Evolutionary conservation across 345 rosid species (phyloP).

Genomic region (Brassica rapa): DNA sequence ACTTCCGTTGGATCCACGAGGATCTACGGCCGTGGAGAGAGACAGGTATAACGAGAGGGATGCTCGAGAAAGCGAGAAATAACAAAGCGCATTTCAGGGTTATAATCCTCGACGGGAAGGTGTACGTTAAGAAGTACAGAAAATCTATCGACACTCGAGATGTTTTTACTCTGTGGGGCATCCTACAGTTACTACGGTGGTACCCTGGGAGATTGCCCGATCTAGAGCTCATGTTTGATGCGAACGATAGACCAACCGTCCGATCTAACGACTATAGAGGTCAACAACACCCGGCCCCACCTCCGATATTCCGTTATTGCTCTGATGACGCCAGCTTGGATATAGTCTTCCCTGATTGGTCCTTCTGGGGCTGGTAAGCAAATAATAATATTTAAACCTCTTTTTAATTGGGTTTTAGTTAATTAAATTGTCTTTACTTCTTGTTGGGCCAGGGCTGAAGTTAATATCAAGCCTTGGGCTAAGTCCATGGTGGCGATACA

Average conservation of each 20-base stretch:
- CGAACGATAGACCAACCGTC: slow-evolving; percentile 55
- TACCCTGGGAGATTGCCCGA: slow-evolving; percentile 74
- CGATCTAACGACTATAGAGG: slow-evolving; percentile 39
- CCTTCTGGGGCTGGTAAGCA: slow-evolving; percentile 86
- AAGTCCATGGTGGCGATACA: slow-evolving; percentile 37
- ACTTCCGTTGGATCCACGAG: slow-evolving; percentile 81
- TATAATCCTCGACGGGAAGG: slow-evolving; percentile 58
- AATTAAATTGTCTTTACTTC: background rate
- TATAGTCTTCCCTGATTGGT: slow-evolving; percentile 80
- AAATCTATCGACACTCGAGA: slow-evolving; percentile 56
- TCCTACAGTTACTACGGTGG: slow-evolving; percentile 66
- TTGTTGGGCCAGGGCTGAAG: slow-evolving; percentile 49
- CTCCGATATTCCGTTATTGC: slow-evolving; percentile 67
- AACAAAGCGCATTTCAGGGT: slow-evolving; percentile 61
- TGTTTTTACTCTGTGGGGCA: slow-evolving; percentile 66
- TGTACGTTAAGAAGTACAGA: slow-evolving; percentile 57
- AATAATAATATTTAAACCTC: background rate
- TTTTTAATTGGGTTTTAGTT: background rate
- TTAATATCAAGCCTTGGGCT: slow-evolving; percentile 53
- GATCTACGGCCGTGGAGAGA: slow-evolving; percentile 71
- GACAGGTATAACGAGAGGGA: slow-evolving; percentile 61
- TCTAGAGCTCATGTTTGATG: slow-evolving; percentile 69
- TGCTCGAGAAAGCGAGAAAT: slow-evolving; percentile 51
- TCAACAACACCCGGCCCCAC: slow-evolving; percentile 52
- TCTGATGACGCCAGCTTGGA: slow-evolving; percentile 53